Evolutionary conservation across 345 rosid genomes (phyloP).

Genomic region (Hibiscus syriacus): DNA sequence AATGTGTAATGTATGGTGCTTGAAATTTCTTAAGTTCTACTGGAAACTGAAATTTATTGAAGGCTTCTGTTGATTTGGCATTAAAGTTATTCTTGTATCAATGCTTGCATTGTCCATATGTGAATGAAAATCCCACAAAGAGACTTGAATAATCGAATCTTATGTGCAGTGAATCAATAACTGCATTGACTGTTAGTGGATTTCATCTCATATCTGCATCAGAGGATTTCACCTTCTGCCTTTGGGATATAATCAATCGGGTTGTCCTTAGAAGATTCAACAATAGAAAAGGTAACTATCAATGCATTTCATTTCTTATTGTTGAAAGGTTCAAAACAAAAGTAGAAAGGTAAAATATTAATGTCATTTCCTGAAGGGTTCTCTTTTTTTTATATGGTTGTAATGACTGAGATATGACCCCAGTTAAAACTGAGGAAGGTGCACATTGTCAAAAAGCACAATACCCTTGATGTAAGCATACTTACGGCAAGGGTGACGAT

Average conservation of each 20-base stretch:
- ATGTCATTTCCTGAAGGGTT: background rate
- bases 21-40: slow-evolving; percentile 18
- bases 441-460: background rate
- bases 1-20: slow-evolving; percentile 41
- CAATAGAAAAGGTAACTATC: slow-evolving; percentile 31
- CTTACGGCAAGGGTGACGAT: background rate
- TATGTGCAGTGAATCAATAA: slow-evolving; percentile 34
- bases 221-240: slow-evolving; percentile 39
- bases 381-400: background rate
- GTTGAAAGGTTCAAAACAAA: background rate
- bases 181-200: slow-evolving; percentile 33
- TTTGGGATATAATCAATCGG: slow-evolving; percentile 33
- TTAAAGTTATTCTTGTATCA: background rate
- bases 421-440: background rate
- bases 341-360: slow-evolving; percentile 29
- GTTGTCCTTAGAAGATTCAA: slow-evolving; percentile 26
- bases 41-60: background rate
- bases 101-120: background rate
- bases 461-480: background rate
- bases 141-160: slow-evolving; percentile 5
- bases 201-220: slow-evolving; percentile 43
- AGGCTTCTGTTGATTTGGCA: background rate
- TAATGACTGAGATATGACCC: background rate
- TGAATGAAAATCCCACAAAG: background rate
- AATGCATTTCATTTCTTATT: background rate